phyloP scores from a whole-genome alignment of 2,329 filamentous ascomycete genomes.

The Ophiostoma sp. region DNA sequence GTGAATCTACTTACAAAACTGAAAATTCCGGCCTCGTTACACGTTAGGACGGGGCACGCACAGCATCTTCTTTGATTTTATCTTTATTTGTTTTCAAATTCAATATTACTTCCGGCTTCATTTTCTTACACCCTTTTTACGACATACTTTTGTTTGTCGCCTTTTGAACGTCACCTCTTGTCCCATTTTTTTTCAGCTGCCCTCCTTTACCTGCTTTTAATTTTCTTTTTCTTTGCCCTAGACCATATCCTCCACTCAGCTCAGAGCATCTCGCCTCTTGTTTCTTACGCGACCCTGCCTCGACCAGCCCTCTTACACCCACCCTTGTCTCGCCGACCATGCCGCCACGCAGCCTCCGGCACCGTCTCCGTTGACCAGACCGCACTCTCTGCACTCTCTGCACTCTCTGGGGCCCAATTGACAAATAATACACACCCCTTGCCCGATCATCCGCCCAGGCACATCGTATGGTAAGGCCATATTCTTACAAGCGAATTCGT shows the following conservation, averaged over 20 bases:
- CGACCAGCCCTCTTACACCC: neutral
- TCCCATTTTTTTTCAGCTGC: conserved; percentile 6
- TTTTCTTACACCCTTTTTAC: too few relatives aligned
- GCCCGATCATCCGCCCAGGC: neutral
- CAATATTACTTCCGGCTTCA: neutral
- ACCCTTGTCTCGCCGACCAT: conserved; percentile 9
- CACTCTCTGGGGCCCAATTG: neutral
- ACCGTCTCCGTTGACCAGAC: conserved; percentile 2
- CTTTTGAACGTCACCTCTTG: neutral
- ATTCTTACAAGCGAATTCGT: neutral
- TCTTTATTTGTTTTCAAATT: neutral
- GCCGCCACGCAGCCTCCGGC: conserved; percentile 4
- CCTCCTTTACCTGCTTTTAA: neutral
- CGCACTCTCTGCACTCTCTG: neutral
- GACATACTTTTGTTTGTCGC: neutral
- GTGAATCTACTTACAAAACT: neutral
- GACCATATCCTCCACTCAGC: conserved; percentile 1
- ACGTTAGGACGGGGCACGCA: neutral
- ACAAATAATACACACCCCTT: neutral
- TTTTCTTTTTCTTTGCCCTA: neutral
- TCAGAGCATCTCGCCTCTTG: neutral
- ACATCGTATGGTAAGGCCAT: neutral
- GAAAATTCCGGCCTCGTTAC: neutral
- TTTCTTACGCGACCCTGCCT: conserved; percentile 2
- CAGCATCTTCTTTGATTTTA: neutral